Evolutionary conservation across 257 asterid species (phyloP), one percentile per base, ranked within the genome.

Genomic region (Solanum tacnaense): DNA sequence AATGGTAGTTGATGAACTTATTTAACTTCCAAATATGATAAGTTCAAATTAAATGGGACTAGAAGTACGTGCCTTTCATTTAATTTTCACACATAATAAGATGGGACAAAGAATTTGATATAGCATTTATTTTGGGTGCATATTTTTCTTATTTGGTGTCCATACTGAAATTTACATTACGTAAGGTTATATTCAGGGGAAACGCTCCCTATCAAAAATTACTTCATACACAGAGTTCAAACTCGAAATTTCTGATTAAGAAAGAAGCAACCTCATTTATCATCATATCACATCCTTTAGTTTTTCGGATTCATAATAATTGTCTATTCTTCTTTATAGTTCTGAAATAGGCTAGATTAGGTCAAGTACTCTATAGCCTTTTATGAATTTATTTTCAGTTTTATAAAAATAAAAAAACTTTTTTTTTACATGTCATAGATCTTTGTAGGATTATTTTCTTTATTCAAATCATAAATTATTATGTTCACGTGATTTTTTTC

Each of bases 241-340:
- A 56, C 0, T 56, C 11, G 0, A 56, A 56, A 56, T 0, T 1
- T 52, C 1, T 56, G 1, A 6, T 6, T 56, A 56, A 44, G 0
- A 1, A 15, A 0, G 9, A 1, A 52, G 62, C 62, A 6, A 56
- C 7, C 20, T 46, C 20, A 46, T 46, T 46, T 46, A 46, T 0
- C 20, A 46, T 46, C 20, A 46, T 46, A 46, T 2, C 56, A 13
- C 56, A 46, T 46, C 56, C 56, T 46, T 13, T 46, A 4, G 20
- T 46, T 12, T 67, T 67, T 67, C 12, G 25, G 11, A 20, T 58
- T 58, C 25, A 20, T 21, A 58, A 58, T 58, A 58, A 20, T 58
- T 23, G 68, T 58, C 25, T 21, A 58, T 58, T 58, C 67, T 58
- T 58, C 67, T 58, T 34, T 34, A 34, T 31, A 31, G 23, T 70